Percentiles rank a stretch among this genome's conserved stretches.
phyloP scores from a whole-genome alignment of 1,284 basidiomycete genomes.

The Sutorius eximius region DNA sequence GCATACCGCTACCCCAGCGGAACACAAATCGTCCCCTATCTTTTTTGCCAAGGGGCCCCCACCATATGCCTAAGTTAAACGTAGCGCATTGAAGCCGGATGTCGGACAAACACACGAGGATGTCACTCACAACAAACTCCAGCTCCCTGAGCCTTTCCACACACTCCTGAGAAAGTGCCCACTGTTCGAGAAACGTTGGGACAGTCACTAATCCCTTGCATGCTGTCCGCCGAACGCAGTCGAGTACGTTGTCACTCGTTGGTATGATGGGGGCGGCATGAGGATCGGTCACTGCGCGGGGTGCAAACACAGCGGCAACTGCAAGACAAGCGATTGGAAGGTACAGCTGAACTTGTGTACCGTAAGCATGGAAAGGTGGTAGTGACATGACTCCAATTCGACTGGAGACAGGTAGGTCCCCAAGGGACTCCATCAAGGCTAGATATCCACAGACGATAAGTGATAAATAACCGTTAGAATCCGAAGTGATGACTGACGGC shows the following conservation, averaged over 20 bases:
- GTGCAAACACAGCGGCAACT: conserved; percentile 6
- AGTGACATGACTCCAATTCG: conserved; percentile 20
- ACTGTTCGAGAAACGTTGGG: conserved; percentile 18
- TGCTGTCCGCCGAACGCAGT: neutral
- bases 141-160: conserved; percentile 13
- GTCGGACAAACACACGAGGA: no score
- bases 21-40: conserved; percentile 14
- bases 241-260: conserved; percentile 18
- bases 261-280: conserved; percentile 11
- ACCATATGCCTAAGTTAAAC: conserved; percentile 7
- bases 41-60: conserved; percentile 23
- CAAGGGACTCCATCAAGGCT: neutral
- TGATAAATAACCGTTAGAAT: neutral
- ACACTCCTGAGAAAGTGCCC: neutral
- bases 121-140: conserved; percentile 12
- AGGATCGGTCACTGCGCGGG: neutral
- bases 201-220: conserved; percentile 11
- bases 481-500: neutral
- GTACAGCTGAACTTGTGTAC: conserved; percentile 6
- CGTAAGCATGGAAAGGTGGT: conserved; percentile 20
- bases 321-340: conserved; percentile 4
- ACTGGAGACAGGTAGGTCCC: neutral
- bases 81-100: neutral
- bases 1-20: conserved; percentile 18
- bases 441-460: neutral